phyloP scores from a whole-genome alignment of 169 alveolate genomes.

The Eimeria acervulina region DNA sequence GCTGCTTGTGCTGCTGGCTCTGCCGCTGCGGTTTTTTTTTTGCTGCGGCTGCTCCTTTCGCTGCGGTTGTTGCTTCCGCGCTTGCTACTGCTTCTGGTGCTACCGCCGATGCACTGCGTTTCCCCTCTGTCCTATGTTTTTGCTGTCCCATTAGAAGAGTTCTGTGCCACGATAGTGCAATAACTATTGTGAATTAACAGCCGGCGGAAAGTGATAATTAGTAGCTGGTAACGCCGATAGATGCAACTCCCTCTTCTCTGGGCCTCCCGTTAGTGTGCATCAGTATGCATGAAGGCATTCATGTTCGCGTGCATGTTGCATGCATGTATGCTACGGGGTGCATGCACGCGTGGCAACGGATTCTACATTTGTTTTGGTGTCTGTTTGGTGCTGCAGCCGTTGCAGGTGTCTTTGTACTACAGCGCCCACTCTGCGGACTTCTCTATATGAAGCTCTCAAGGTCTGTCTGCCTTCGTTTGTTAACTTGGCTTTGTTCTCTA shows the following conservation, averaged over 20 bases:
- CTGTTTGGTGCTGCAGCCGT: slow-evolving; percentile 17
- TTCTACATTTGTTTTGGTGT: background rate
- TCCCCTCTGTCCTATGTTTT: background rate
- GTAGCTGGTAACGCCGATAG: no score
- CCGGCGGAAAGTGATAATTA: no score
- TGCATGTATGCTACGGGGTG: background rate
- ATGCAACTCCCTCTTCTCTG: no score
- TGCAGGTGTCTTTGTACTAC: slow-evolving; percentile 56
- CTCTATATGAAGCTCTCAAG: background rate
- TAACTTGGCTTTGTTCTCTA: background rate
- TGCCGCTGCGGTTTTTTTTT: background rate
- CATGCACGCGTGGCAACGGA: background rate
- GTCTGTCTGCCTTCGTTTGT: no score
- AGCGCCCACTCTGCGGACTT: slow-evolving; percentile 56
- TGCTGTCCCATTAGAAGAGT: background rate
- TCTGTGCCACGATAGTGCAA: no score
- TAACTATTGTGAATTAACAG: no score
- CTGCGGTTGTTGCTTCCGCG: background rate
- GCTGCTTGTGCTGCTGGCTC: background rate
- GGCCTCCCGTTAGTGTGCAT: background rate
- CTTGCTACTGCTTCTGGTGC: background rate
- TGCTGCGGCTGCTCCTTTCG: background rate
- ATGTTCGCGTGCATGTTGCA: background rate
- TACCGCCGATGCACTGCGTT: background rate
- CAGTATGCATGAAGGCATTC: background rate